Conservation (phyloP, 2,329 filamentous ascomycete genomes). For the Cadophora gregata region DNA sequence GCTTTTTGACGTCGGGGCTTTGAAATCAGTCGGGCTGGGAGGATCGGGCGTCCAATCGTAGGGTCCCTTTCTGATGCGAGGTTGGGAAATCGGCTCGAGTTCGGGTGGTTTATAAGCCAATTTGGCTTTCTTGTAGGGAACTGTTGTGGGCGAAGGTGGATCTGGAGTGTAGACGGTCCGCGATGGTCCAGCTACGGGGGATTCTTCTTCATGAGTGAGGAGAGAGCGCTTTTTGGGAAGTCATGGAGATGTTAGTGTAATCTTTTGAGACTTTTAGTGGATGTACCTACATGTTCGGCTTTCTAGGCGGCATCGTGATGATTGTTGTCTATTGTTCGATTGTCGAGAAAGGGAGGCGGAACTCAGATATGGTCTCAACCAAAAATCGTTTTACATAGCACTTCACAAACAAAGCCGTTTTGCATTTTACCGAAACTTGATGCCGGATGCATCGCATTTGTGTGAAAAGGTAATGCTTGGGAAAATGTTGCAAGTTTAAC, state of each 20-base stretch:
- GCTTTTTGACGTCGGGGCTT: background rate
- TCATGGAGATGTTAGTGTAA: background rate
- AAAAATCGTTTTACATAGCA: background rate
- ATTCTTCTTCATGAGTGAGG: background rate
- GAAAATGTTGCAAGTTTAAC: too few species aligned
- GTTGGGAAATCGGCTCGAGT: background rate
- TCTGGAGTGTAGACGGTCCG: background rate
- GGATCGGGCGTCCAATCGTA: conserved; percentile 1
- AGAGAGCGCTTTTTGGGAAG: background rate
- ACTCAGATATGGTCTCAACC: background rate
- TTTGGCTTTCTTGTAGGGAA: background rate
- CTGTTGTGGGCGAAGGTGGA: background rate
- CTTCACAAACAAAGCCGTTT: background rate
- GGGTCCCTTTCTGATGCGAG: background rate
- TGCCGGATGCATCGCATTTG: background rate
- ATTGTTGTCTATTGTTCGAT: background rate
- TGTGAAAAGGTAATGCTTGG: too few species aligned
- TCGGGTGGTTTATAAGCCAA: too few species aligned
- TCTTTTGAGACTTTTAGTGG: background rate
- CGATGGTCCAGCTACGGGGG: background rate
- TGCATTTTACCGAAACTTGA: background rate
- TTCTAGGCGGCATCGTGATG: background rate
- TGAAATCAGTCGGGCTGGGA: background rate
- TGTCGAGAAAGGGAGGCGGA: background rate
- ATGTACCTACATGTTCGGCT: background rate